phyloP scores from a whole-genome alignment of 192 early-diverging fungal species.

The Entophlyctis helioformis region DNA sequence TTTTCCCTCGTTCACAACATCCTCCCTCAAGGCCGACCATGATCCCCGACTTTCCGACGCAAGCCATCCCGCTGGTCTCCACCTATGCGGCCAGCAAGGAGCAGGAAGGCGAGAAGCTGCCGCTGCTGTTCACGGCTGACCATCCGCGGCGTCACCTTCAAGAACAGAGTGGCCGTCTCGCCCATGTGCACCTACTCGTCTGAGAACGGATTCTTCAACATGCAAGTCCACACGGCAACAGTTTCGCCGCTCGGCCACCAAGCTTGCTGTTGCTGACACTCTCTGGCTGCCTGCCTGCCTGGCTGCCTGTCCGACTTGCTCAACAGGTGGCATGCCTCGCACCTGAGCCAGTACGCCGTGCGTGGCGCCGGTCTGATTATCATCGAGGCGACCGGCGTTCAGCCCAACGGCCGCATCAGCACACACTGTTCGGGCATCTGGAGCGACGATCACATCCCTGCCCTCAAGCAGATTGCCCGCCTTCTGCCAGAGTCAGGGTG shows the following conservation, averaged over 20 bases:
- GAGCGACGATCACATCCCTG: conserved; percentile 62
- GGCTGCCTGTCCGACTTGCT: conserved; percentile 9
- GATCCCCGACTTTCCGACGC: too few relatives aligned
- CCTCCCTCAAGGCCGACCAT: too few relatives aligned
- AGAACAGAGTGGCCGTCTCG: conserved; percentile 63
- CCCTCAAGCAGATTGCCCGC: conserved; percentile 46
- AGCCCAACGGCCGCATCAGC: conserved; percentile 66
- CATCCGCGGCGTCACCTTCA: conserved; percentile 56
- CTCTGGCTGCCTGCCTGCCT: conserved; percentile 5
- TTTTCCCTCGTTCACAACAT: too few relatives aligned
- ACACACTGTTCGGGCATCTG: conserved; percentile 71
- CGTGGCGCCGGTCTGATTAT: conserved; percentile 69
- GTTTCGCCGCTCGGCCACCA: neutral
- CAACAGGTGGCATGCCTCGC: conserved; percentile 19
- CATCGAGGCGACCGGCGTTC: conserved; percentile 65
- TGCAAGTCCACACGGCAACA: neutral
- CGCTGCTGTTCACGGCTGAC: too few relatives aligned
- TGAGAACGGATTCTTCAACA: too few relatives aligned
- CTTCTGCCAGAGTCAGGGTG: conserved; percentile 47
- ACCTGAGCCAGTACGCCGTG: conserved; percentile 54
- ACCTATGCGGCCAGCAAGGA: too few relatives aligned
- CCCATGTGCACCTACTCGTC: conserved; percentile 70
- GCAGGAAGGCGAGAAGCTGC: too few relatives aligned
- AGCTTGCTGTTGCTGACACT: neutral
- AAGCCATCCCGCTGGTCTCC: too few relatives aligned